Base-by-base conservation (phyloP, 192 early-diverging fungal species). In the Rhizophagus sp. region DNA sequence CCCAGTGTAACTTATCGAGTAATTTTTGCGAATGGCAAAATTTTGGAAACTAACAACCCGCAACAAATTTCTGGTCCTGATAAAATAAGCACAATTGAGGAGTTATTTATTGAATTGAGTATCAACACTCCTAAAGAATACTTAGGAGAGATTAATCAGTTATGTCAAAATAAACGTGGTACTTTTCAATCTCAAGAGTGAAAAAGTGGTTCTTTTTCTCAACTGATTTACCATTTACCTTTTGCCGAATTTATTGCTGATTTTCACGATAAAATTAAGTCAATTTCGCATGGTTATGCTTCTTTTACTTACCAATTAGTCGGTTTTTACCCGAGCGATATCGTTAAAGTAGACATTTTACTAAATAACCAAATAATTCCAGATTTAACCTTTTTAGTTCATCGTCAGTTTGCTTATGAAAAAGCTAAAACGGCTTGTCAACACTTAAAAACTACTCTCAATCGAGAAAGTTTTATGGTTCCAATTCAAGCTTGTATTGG, bases 231-330 rank as follows among this genome's bases (percentile, higher is more conserved):
- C 13, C 24, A 68, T 5, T 13, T 68, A 30, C 66, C 66, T 68
- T 68, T 68, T 68, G 66, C 66, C 66, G 66, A 68, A 68, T 30
- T 68, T 68, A 30, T 68, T 8, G 2, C 13, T 2, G 66, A 73
- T 73, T 73, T 73, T 47, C 33, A 36, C 5, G 71, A 73, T 73
- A 36, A 73, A 47, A 47, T 73, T 47, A 73, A 73, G 39, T 73
- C 71, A 3, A 47, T 73, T 36, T 73, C 71, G 5, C 71, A 73
- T 47, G 71, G 71, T 4, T 73, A 47, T 73, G 71, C 71, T 73
- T 73, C 71, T 52, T 73, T 73, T 73, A 47, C 41, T 47, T 73
- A 73, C 41, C 71, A 73, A 73, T 8, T 73, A 47, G 47, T 73
- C 39, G 71, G 71, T 73, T 73, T 73, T 73, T 39, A 73, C 2